Percentiles rank a stretch among this genome's conserved stretches.
Evolutionary conservation across 2,329 filamentous ascomycete species (phyloP).

Genomic region (Colletotrichum incanum): DNA sequence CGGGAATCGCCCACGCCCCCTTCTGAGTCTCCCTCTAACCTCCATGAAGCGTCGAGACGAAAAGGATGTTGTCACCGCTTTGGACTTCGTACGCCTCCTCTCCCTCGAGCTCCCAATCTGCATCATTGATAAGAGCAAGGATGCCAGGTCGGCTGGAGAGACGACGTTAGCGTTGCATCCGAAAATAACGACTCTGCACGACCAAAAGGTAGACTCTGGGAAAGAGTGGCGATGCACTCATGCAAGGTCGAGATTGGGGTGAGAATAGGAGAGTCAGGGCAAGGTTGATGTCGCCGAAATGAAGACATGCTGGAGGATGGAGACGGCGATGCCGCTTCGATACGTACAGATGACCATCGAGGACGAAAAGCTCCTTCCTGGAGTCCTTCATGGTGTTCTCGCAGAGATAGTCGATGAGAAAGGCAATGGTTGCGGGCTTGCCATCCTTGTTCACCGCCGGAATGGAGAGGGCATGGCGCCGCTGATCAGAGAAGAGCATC

Average conservation of each 20-base stretch:
- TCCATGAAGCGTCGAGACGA: slow-evolving; percentile 96
- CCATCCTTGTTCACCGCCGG: slow-evolving; percentile 75
- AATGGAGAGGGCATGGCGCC: slow-evolving; percentile 79
- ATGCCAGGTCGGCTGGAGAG: slow-evolving; percentile 87
- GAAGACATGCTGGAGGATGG: slow-evolving; percentile 32
- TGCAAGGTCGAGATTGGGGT: slow-evolving; percentile 23
- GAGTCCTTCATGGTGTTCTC: slow-evolving; percentile 87
- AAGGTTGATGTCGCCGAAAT: slow-evolving; percentile 28
- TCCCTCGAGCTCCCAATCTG: slow-evolving; percentile 98
- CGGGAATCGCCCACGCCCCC: slow-evolving; percentile 32
- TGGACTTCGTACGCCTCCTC: slow-evolving; percentile 92
- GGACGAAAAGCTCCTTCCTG: slow-evolving; percentile 89
- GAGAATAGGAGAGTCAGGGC: slow-evolving; percentile 41
- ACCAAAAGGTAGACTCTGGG: neutral
- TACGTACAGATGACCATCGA: slow-evolving; percentile 89
- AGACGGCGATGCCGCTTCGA: slow-evolving; percentile 32
- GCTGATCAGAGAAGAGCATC: slow-evolving; percentile 90
- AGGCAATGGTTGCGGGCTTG: slow-evolving; percentile 77
- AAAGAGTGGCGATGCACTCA: slow-evolving; percentile 30
- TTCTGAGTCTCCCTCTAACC: slow-evolving; percentile 68
- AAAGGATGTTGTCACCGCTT: slow-evolving; percentile 88
- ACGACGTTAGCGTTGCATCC: slow-evolving; percentile 42
- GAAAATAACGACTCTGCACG: slow-evolving; percentile 16
- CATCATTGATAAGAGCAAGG: slow-evolving; percentile 96
- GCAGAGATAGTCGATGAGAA: slow-evolving; percentile 85